These are phyloP conservation scores for Musa itinerans DNA, from an alignment of 176 grass and related monocot species.

Conservation along the genomic window DNA sequence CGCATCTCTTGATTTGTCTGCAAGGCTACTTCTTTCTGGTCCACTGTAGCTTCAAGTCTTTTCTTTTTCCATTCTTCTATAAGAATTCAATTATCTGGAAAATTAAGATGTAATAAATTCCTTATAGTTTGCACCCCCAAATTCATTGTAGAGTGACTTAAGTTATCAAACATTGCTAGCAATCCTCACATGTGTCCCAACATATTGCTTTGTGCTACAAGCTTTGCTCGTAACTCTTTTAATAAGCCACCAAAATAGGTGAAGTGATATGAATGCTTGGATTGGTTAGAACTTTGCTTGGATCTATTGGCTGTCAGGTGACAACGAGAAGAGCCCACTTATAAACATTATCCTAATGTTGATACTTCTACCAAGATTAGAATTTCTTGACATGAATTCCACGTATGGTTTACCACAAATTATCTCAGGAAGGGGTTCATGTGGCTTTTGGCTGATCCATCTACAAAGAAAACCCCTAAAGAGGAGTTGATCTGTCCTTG, in stretches of 20 bases:
- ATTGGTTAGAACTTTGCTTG: too few species aligned
- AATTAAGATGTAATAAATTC: too few species aligned
- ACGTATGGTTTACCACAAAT: background rate
- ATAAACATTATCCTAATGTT: too few species aligned
- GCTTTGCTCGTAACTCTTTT: background rate
- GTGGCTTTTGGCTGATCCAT: background rate
- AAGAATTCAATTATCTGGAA: too few species aligned
- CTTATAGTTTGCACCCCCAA: too few species aligned
- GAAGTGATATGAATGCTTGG: background rate
- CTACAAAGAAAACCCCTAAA: background rate
- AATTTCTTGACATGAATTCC: background rate
- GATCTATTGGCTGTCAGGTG: too few species aligned
- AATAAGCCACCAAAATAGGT: background rate
- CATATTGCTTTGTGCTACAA: background rate
- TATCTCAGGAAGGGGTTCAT: background rate
- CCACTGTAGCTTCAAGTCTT: too few species aligned
- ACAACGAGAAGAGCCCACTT: too few species aligned
- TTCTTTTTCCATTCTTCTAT: too few species aligned
- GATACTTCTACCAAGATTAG: background rate
- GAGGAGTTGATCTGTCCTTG: background rate
- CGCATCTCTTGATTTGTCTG: too few species aligned
- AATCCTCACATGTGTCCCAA: background rate
- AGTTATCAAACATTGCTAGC: background rate
- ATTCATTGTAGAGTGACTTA: background rate
- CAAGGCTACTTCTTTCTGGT: too few species aligned